Evolutionary conservation across 2,329 filamentous ascomycete species (phyloP), one percentile per base, ranked within the genome.

Genomic region (Calonectria pteridis): DNA sequence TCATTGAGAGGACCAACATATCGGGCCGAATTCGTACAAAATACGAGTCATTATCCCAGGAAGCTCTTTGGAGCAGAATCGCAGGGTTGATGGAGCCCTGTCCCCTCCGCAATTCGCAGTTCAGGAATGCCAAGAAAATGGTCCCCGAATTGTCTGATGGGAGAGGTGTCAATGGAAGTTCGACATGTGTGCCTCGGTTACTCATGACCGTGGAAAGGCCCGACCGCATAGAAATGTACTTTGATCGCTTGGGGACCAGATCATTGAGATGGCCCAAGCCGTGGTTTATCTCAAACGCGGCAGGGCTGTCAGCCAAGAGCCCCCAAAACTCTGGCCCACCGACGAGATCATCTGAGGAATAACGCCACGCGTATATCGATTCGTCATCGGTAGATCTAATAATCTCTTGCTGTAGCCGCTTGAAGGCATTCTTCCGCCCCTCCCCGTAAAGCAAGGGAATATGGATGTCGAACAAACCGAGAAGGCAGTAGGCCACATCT

Each of bases 391-490:
- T 81, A 5, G 80, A 81, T 29, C 76, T 79, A 9, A 82, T 78
- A 10, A 82, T 81, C 49, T 81, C 80, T n/a, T 81, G 77, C 37
- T 82, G 80, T 1, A 82, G 62, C 10, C 81, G 64, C 43, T 76
- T 80, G 71, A 82, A 81, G 1, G 81, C 80, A 28, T 82, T 81
- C 28, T 33, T 67, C 31, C 73, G 76, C 0, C 82, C 83, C 59
- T 84, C 82, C 4, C 82, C 82, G 18, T 83, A 84, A 0, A 84
- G 75, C 9, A 84, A 69, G 6, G 82, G 80, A 79, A 84, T 84
- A 50, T 82, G 80, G 50, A 84, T 82, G 64, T 81, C 75, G 59
- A 84, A 83, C 11, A 84, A 75, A 6, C 82, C 83, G 6, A 84
- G 67, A 5, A 84, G 75, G 58, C 80, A 84, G 55, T 84, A 84